Evolutionary conservation across 2,329 filamentous ascomycete species (phyloP).

Genomic region (Alternaria sp.): DNA sequence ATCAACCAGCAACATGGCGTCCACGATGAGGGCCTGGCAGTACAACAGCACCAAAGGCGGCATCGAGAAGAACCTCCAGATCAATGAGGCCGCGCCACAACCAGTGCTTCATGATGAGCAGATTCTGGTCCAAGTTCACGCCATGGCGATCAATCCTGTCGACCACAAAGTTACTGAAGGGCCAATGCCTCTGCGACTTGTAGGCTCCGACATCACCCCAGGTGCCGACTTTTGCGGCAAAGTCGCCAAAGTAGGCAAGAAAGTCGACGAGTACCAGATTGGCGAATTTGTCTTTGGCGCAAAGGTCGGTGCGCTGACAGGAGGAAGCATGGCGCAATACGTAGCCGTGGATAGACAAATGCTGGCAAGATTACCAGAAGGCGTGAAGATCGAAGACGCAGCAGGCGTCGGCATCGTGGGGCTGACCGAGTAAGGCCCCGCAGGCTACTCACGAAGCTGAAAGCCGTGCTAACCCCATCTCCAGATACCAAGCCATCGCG

Average conservation of each 20-base stretch:
- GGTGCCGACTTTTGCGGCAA: conserved; percentile 61
- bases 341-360: conserved; percentile 32
- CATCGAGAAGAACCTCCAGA: conserved; percentile 61
- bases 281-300: conserved; percentile 52
- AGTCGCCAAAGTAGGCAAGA: conserved; percentile 49
- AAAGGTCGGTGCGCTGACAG: conserved; percentile 34
- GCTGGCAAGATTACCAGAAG: conserved; percentile 33
- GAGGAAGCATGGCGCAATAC: conserved; percentile 50
- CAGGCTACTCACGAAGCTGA: not conserved
- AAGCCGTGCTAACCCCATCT: not conserved
- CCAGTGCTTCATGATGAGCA: conserved; percentile 50
- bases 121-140: conserved; percentile 63
- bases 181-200: conserved; percentile 31
- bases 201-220: conserved; percentile 51
- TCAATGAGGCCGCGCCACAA: conserved; percentile 53
- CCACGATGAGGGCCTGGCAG: conserved; percentile 65
- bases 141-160: conserved; percentile 65
- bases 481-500: conserved; percentile 41
- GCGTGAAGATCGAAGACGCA: conserved; percentile 41
- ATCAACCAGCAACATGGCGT: conserved; percentile 19
- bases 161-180: conserved; percentile 70
- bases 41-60: conserved; percentile 56
- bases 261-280: conserved; percentile 36
- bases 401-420: conserved; percentile 48
- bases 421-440: conserved; percentile 42